Evolutionary conservation across 768 basidiomycete genomes (phyloP), one percentile per base, ranked within the genome.

Genomic region (Phaffia australis): DNA sequence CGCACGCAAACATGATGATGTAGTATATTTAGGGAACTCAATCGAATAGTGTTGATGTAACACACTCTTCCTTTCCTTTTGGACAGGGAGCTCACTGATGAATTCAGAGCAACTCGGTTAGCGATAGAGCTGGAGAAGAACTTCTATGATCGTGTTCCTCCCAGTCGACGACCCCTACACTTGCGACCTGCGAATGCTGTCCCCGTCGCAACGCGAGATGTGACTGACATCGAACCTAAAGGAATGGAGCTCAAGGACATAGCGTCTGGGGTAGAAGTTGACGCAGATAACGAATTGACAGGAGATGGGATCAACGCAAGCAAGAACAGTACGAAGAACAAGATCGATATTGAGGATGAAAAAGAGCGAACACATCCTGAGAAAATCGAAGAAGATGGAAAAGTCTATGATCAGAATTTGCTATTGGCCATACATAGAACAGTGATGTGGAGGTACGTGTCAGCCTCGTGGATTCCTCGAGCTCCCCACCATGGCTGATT

Each of bases 101-200:
- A 72, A 14, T 74, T 74, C 14, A 74, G 78, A 46, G 80, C 82
- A 0, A 73, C 72, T 0, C 65, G 70, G 3, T 72, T 82, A 8
- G 79, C 80, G 15, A 77, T 80, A 58, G 67, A 69, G 1, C 70
- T 84, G 2, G 82, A 83, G 67, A 62, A 69, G 19, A 77, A 78
- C 50, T 84, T 82, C 70, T 84, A 81, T 70, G 68, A 73, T 1
- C 79, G 83, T 25, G 83, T 81, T 71, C 76, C 82, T 9, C 81
- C 82, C 4, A 79, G 81, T 58, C 77, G 80, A 63, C 76, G 81
- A 1, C 83, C 70, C 18, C 25, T 30, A 18, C 58, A 69, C 23
- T 60, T 35, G 30, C 35, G 25, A 55, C 23, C n/a, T 23, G 11
- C 56, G 57, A 66, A 4, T 23, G 35, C 59, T 2, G 59, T 46